Percentiles rank a stretch among this genome's conserved stretches.
Conservation (phyloP, 768 basidiomycete genomes). For the Neoboletus subvelutipes region DNA sequence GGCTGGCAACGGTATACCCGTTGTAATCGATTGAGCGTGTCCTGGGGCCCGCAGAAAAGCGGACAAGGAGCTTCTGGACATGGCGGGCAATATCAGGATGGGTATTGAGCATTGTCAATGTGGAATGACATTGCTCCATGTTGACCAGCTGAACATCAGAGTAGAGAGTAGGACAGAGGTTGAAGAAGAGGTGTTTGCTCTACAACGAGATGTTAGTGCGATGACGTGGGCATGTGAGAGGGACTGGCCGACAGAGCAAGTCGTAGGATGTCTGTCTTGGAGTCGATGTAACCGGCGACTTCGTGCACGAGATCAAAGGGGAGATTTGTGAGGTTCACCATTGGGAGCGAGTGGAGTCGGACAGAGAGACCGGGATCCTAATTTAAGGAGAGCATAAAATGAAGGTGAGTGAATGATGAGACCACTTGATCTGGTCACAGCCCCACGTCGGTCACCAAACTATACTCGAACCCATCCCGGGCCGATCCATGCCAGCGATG, state of each 20-base stretch:
- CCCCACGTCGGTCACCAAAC: background rate
- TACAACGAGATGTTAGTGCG: conserved; percentile 26
- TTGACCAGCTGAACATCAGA: conserved; percentile 53
- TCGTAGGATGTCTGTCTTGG: conserved; percentile 53
- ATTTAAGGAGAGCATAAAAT: background rate
- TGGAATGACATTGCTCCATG: conserved; percentile 57
- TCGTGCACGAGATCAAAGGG: conserved; percentile 70
- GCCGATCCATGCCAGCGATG: no score
- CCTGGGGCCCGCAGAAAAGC: conserved; percentile 35
- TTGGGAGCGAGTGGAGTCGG: background rate
- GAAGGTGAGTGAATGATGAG: background rate
- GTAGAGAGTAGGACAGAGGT: conserved; percentile 60
- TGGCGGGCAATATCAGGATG: conserved; percentile 64
- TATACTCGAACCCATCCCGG: no score
- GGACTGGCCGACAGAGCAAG: conserved; percentile 58
- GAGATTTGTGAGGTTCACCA: conserved; percentile 23
- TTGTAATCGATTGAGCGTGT: conserved; percentile 8
- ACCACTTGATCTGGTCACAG: background rate
- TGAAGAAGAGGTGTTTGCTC: conserved; percentile 54
- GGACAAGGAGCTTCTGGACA: conserved; percentile 56
- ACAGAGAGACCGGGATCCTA: background rate
- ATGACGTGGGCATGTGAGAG: background rate
- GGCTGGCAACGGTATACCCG: conserved; percentile 44
- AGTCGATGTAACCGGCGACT: conserved; percentile 54
- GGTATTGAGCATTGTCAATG: conserved; percentile 61